Conservation (phyloP, 2,329 filamentous ascomycete species). For the Hortaea werneckii region DNA sequence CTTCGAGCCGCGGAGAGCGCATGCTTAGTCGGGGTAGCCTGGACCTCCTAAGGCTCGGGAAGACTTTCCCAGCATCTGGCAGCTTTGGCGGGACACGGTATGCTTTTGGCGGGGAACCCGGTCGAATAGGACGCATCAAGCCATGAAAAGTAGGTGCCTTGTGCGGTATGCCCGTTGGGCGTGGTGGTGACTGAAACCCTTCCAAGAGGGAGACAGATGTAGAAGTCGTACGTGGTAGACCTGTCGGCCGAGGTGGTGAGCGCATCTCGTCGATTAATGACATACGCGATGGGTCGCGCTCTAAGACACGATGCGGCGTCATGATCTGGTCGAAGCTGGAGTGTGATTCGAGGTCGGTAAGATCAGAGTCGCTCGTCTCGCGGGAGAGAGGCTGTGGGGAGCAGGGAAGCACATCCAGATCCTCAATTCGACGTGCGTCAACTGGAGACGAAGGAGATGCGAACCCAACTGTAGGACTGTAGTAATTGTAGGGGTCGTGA, state of each 20-base stretch:
- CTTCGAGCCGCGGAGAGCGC: neutral
- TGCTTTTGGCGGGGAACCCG: slow-evolving; percentile 19
- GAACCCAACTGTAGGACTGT: neutral
- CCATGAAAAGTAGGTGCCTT: neutral
- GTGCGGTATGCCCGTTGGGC: neutral
- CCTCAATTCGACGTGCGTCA: neutral
- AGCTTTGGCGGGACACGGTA: slow-evolving; percentile 15
- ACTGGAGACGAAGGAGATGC: slow-evolving; percentile 1
- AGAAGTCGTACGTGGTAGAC: neutral
- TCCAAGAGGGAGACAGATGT: neutral
- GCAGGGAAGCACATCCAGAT: neutral
- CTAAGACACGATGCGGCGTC: slow-evolving; percentile 13
- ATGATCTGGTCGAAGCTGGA: slow-evolving; percentile 19
- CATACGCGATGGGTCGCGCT: slow-evolving; percentile 6
- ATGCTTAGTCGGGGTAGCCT: neutral
- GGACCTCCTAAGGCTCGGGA: too few relatives aligned
- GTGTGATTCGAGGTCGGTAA: slow-evolving; percentile 19
- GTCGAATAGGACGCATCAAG: slow-evolving; percentile 16
- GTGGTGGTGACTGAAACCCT: neutral
- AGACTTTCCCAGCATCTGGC: slow-evolving; percentile 8
- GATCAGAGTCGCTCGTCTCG: slow-evolving; percentile 6
- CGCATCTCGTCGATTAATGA: slow-evolving; percentile 6
- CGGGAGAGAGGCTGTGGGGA: slow-evolving; percentile 9
- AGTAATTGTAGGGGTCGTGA: slow-evolving; percentile 5
- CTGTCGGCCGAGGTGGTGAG: neutral